Base-by-base conservation (phyloP, 2,329 filamentous ascomycete species). In the Phialemoniopsis sp. region DNA sequence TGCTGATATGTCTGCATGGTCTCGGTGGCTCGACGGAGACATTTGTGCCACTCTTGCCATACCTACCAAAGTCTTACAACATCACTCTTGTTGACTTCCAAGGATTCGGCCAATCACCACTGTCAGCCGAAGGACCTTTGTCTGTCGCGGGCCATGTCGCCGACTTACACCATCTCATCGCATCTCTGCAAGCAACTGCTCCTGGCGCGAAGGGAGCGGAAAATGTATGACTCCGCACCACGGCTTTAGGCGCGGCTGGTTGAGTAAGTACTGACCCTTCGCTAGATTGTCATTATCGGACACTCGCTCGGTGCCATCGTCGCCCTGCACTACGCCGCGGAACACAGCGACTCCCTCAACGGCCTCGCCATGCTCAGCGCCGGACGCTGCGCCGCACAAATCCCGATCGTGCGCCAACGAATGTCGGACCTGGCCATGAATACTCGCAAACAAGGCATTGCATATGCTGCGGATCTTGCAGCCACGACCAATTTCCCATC, bases 291-390 rank as follows among this genome's bases (percentile, higher is more conserved):
- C 38, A 44, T 62, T 36, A 45, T 64, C 36, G 59, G 59, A 14
- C 60, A 64, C 46, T 62, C 58, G 13, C 52, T 64, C 35, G 60
- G 59, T 13, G 55, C 49, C 37, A 57, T 62, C 26, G 47, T 64
- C 41, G 51, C 53, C n/a, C 50, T 64, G 37, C 59, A 63, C 26
- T 60, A 59, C 42, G 56, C 57, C n/a, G 50, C 56, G n/a, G 31
- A 41, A 26, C 37, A 56, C 41, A 49, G 57, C 21, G 39, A 45
- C 12, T 37, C 43, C 13, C 46, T 54, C 19, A 54, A 49, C 12
- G 47, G 54, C n/a, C 52, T 62, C 32, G 45, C 53, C 8, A 50
- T 62, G 13, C 51, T 64, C 15, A 59, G 59, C 5, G 32, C 54
- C 5, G 58, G 59, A 14, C 53, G 57, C 21, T 57, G 56, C 2